These are phyloP conservation scores for Vitellaria paradoxa DNA, from an alignment of 179 eudicot genomes.

Conservation along the genomic window DNA sequence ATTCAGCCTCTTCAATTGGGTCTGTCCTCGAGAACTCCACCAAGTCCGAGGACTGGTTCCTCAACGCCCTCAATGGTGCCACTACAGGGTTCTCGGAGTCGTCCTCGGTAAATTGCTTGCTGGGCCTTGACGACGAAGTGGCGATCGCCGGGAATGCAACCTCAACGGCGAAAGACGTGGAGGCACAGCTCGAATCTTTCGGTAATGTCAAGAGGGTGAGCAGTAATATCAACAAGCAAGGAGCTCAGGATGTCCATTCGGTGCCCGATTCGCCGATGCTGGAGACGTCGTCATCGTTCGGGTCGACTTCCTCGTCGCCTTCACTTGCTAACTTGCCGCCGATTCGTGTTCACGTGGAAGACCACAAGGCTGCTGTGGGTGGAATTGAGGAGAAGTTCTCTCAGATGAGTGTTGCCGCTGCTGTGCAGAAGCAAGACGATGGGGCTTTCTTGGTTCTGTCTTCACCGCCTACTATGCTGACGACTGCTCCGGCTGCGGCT, in stretches of 20 bases:
- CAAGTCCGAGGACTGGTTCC: no score
- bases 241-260: conserved; percentile 61
- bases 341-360: conserved; percentile 64
- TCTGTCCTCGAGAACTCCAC: no score
- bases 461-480: conserved; percentile 25
- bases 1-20: no score
- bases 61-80: no score
- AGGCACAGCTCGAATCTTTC: no score
- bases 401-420: conserved; percentile 29
- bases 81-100: no score
- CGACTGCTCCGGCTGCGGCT: conserved; percentile 12
- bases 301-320: conserved; percentile 67
- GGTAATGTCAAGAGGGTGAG: no score
- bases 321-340: conserved; percentile 69
- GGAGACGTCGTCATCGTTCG: conserved; percentile 70
- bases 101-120: no score
- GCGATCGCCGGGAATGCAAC: no score
- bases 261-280: conserved; percentile 72
- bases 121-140: no score
- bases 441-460: conserved; percentile 40
- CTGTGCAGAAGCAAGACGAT: conserved; percentile 29
- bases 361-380: conserved; percentile 25
- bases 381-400: conserved; percentile 57
- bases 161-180: no score
- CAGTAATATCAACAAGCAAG: background rate